Percentiles rank a stretch among this genome's conserved stretches.
Conservation (phyloP, 768 basidiomycete genomes). For the Solioccasus polychromus region DNA sequence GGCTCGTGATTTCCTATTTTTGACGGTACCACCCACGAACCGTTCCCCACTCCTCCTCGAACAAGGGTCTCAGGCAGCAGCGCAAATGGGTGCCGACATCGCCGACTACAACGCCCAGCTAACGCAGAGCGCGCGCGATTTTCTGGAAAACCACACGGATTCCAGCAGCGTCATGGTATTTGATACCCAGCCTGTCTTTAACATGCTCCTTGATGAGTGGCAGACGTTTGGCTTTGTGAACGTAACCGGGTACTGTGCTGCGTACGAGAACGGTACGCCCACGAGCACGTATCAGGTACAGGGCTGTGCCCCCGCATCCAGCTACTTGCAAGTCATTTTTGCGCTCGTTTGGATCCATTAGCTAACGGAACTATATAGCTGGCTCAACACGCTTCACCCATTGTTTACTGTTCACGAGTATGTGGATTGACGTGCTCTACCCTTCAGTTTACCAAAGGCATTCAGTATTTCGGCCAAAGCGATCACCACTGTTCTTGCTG, state of each 20-base stretch:
- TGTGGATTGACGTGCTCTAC: slow-evolving; percentile 16
- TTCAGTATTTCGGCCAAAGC: slow-evolving; percentile 51
- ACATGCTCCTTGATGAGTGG: slow-evolving; percentile 52
- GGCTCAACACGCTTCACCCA: slow-evolving; percentile 61
- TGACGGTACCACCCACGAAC: slow-evolving; percentile 60
- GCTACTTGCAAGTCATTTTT: slow-evolving; percentile 52
- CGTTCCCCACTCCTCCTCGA: slow-evolving; percentile 51
- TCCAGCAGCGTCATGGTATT: slow-evolving; percentile 48
- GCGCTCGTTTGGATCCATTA: not conserved
- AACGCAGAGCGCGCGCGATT: slow-evolving; percentile 33
- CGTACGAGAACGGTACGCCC: slow-evolving; percentile 58
- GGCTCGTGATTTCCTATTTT: slow-evolving; percentile 59
- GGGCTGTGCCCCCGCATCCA: slow-evolving; percentile 61
- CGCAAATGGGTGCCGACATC: slow-evolving; percentile 34
- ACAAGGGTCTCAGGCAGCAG: slow-evolving; percentile 31
- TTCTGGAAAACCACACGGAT: slow-evolving; percentile 40
- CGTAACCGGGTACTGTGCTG: slow-evolving; percentile 54
- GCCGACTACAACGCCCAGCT: slow-evolving; percentile 53
- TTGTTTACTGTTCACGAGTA: slow-evolving; percentile 63
- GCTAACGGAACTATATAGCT: slow-evolving; percentile 34
- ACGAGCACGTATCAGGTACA: slow-evolving; percentile 49
- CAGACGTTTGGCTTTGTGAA: slow-evolving; percentile 56
- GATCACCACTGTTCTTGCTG: slow-evolving; percentile 44
- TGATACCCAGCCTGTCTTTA: slow-evolving; percentile 58
- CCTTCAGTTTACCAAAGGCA: not conserved